Evolutionary conservation across 805 yeast genomes (phyloP).

Genomic region (Kodamaea lidongshanica): DNA sequence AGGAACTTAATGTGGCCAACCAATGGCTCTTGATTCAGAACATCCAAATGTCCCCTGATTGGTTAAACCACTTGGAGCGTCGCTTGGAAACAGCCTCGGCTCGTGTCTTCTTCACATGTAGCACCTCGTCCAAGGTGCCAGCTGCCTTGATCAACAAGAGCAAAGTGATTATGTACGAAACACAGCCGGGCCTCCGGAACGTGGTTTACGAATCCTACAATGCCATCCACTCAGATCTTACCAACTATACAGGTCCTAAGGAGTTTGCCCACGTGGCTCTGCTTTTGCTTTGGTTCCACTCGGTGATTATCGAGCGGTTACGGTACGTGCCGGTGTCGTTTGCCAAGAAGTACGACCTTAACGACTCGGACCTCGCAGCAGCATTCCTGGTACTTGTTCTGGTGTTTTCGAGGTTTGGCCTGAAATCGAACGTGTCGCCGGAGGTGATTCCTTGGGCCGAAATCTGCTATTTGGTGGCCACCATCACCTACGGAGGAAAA

Average conservation of each 20-base stretch:
- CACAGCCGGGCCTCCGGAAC: conserved; percentile 52
- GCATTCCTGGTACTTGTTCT: conserved; percentile 41
- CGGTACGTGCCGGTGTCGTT: conserved; percentile 63
- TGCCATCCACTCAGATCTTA: conserved; percentile 13
- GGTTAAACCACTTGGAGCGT: conserved; percentile 55
- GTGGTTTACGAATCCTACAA: conserved; percentile 36
- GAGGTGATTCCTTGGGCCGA: conserved; percentile 48
- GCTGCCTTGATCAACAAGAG: conserved; percentile 50
- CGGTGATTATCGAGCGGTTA: conserved; percentile 52
- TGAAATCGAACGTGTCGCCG: conserved; percentile 10
- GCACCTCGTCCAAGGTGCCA: conserved; percentile 44
- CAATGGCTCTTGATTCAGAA: conserved; percentile 81
- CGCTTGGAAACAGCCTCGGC: conserved; percentile 27
- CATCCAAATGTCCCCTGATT: conserved; percentile 60
- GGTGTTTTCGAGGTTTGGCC: conserved; percentile 22
- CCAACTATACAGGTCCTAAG: conserved; percentile 22
- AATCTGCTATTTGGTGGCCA: conserved; percentile 43
- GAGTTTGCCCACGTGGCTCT: conserved; percentile 47
- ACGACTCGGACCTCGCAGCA: conserved; percentile 60
- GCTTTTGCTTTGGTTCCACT: conserved; percentile 65
- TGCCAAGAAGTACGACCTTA: conserved; percentile 56
- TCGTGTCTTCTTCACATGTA: conserved; percentile 62
- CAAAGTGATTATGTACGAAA: conserved; percentile 55
- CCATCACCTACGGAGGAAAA: conserved; percentile 64
- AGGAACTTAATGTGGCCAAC: conserved; percentile 42